phyloP scores from a whole-genome alignment of 1,284 basidiomycete species.

The Sutorius eximius region DNA sequence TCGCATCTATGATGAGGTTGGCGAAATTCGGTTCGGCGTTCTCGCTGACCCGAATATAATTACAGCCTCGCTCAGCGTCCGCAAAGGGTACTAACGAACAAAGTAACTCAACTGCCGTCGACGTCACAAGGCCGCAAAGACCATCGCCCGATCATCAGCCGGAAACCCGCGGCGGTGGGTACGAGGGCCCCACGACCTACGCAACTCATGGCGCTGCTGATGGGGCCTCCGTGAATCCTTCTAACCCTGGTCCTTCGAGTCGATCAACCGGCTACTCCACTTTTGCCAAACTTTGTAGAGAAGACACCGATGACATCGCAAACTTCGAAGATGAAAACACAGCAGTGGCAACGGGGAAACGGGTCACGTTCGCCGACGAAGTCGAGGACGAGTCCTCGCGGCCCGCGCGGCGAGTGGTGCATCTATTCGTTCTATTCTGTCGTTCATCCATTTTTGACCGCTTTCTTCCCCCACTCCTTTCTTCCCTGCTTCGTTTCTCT shows the following conservation, averaged over 20 bases:
- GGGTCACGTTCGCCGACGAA: slow-evolving; percentile 27
- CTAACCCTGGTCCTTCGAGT: slow-evolving; percentile 13
- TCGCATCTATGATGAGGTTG: slow-evolving; percentile 41
- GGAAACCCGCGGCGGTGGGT: slow-evolving; percentile 21
- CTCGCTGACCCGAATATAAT: slow-evolving; percentile 13
- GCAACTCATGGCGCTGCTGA: slow-evolving; percentile 10
- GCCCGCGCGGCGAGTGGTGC: slow-evolving; percentile 32
- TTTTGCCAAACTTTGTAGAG: slow-evolving; percentile 28
- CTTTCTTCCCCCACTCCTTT: not conserved
- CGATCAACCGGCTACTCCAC: slow-evolving; percentile 25
- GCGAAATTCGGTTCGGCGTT: slow-evolving; percentile 14
- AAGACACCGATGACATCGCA: slow-evolving; percentile 33
- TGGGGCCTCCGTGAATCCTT: slow-evolving; percentile 13
- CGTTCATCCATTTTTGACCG: slow-evolving; percentile 4
- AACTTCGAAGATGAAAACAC: slow-evolving; percentile 22
- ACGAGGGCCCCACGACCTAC: slow-evolving; percentile 10
- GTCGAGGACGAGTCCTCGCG: slow-evolving; percentile 21
- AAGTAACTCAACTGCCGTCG: slow-evolving; percentile 12
- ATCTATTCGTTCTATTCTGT: slow-evolving; percentile 2
- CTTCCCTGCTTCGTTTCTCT: not conserved
- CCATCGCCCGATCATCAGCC: slow-evolving; percentile 16
- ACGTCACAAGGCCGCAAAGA: slow-evolving; percentile 12
- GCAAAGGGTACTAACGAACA: slow-evolving; percentile 18
- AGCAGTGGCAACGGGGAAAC: slow-evolving; percentile 25
- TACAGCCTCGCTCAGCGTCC: slow-evolving; percentile 11